A percentile compares a stretch with the other conserved stretches of the same genome.
These are phyloP conservation scores for Iris pallida DNA, from an alignment of 116 monocot genomes.

Conservation along the genomic window DNA sequence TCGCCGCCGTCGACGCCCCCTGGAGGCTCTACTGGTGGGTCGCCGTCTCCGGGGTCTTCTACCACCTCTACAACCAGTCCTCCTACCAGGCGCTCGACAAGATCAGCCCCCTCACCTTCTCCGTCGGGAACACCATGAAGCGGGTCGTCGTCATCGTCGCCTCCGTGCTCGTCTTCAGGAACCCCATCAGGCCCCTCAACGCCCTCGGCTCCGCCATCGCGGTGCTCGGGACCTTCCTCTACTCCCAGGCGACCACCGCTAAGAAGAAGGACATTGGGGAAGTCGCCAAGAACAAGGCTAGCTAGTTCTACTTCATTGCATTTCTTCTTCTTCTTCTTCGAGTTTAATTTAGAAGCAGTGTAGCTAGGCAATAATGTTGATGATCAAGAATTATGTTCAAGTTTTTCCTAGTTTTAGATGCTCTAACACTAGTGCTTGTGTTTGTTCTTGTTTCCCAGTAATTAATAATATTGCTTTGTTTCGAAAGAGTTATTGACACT, in stretches of 20 bases:
- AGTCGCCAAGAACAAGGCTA: neutral
- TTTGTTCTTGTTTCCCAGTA: too few species aligned
- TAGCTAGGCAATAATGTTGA: too few species aligned
- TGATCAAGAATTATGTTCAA: too few species aligned
- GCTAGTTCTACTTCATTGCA: too few species aligned
- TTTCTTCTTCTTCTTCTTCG: too few species aligned
- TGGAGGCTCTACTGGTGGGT: slow-evolving; percentile 40
- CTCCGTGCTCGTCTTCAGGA: slow-evolving; percentile 54
- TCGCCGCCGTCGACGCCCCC: slow-evolving; percentile 17
- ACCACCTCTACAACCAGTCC: slow-evolving; percentile 63
- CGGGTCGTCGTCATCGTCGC: slow-evolving; percentile 51
- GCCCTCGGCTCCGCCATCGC: slow-evolving; percentile 57
- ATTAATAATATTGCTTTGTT: too few species aligned
- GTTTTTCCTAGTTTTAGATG: too few species aligned
- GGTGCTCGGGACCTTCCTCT: slow-evolving; percentile 58
- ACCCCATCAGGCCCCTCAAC: slow-evolving; percentile 49
- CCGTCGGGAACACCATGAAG: slow-evolving; percentile 66
- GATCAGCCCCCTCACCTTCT: slow-evolving; percentile 48
- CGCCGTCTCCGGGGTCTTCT: slow-evolving; percentile 51
- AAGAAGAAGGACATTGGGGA: slow-evolving; percentile 12
- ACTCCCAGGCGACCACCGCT: slow-evolving; percentile 37
- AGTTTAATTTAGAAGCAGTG: too few species aligned
- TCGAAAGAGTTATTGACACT: too few species aligned
- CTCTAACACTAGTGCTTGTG: too few species aligned
- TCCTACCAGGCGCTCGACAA: slow-evolving; percentile 52